Base-by-base conservation (phyloP, 2,329 filamentous ascomycete genomes). In the Passalora sequoiae region DNA sequence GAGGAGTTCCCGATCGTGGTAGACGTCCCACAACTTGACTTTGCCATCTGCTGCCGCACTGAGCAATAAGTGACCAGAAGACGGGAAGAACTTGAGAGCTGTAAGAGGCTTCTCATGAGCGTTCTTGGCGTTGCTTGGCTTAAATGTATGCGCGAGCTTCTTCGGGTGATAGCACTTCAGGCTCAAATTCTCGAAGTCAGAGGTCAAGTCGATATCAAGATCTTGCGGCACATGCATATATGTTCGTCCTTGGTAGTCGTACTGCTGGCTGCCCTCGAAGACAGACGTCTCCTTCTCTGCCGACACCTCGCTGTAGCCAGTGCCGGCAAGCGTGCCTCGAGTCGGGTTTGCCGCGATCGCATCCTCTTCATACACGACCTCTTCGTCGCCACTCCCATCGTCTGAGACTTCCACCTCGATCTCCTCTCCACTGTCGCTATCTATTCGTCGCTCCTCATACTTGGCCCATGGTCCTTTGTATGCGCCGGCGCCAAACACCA, bases 171-270 rank as follows among this genome's bases (percentile, higher is more conserved):
- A 98, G 57, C 61, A 63, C 40, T 61, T 62, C 33, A 63, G 42
- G 30, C 51, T 57, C 33, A 63, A 43, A 66, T 95, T 97, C 62
- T 89, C 89, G 61, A 79, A 67, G 60, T 83, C 89, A 57, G 86
- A 86, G 32, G 75, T 66, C 57, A 98, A 73, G 62, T 94, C 86
- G 63, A 95, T 73, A 60, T 88, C 86, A 67, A 95, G 70, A 63
- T 95, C 89, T 64, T 88, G 89, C 3, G 92, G 92, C 33, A 97
- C 76, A 67, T 98, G 92, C 91, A 98, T 96, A 65, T 95, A 98
- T 24, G 91, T 94, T 53, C 92, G 77, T 36, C 92, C 92, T 64
- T 94, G 86, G 70, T 98, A 98, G 65, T 98, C 33, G 71, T 82
- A 84, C 67, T 92, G 74, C 61, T 86, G 75, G 29, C 77, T 76